Percentiles rank a stretch among this genome's conserved stretches.
phyloP scores from a whole-genome alignment of 2,329 filamentous ascomycete genomes.

The Sporothrix humicola region DNA sequence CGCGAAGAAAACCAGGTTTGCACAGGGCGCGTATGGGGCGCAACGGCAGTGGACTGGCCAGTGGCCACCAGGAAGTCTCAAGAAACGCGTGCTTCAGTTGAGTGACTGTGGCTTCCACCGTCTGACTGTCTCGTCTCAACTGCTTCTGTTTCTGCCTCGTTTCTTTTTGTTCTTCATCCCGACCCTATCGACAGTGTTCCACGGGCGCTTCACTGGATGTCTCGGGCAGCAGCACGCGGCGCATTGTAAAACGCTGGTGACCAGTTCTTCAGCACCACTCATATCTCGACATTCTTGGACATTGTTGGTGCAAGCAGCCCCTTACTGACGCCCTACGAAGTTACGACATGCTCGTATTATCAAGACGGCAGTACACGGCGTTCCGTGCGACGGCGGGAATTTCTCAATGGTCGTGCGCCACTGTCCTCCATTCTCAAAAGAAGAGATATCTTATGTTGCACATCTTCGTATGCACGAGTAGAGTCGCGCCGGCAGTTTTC shows the following conservation, averaged over 20 bases:
- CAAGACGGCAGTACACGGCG: not conserved
- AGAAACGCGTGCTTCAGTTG: not conserved
- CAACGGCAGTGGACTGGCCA: not conserved
- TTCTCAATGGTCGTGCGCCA: not conserved
- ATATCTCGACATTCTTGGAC: not conserved
- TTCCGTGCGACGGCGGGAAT: not conserved
- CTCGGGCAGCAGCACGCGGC: constrained; percentile 19
- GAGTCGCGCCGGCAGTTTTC: not conserved
- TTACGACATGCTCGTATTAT: too few relatives aligned
- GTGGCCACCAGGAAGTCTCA: not conserved
- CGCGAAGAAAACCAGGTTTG: constrained; percentile 8
- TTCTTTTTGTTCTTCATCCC: not conserved
- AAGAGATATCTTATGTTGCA: not conserved
- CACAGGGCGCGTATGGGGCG: not conserved
- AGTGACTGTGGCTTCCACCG: not conserved
- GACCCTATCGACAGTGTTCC: not conserved
- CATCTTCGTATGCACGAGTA: not conserved
- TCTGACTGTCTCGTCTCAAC: not conserved
- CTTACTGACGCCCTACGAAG: too few relatives aligned
- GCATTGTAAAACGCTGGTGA: not conserved
- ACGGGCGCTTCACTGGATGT: constrained; percentile 16
- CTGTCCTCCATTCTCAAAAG: too few relatives aligned
- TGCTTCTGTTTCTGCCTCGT: not conserved
- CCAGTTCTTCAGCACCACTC: not conserved
- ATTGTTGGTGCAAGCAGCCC: too few relatives aligned